These are phyloP conservation scores for Saksenaea vasiformis DNA, from an alignment of 371 early-diverging fungal species.

Conservation along the genomic window DNA sequence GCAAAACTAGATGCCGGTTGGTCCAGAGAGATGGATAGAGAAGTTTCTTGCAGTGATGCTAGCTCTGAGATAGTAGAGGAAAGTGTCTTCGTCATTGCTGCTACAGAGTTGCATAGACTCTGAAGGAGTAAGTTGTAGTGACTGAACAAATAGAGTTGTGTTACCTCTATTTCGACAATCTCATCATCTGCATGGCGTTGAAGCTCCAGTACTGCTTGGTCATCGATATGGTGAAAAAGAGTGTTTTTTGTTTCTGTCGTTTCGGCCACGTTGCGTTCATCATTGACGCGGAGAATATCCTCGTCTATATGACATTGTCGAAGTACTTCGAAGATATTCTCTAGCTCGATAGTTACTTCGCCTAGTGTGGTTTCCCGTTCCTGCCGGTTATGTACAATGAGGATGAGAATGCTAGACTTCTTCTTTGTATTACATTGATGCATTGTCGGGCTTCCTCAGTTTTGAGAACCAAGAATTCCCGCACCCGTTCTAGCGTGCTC, in stretches of 20 bases:
- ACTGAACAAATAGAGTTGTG: not conserved
- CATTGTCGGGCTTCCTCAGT: constrained; percentile 24
- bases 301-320: constrained; percentile 35
- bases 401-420: not conserved
- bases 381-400: constrained; percentile 16
- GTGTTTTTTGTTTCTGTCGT: constrained; percentile 13
- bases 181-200: constrained; percentile 49
- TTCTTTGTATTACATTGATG: constrained; percentile 29
- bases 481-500: constrained; percentile 34
- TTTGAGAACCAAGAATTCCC: constrained; percentile 30
- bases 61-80: constrained; percentile 27
- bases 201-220: constrained; percentile 47
- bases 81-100: constrained; percentile 25
- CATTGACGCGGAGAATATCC: constrained; percentile 37
- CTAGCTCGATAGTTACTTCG: constrained; percentile 39
- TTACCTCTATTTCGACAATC: constrained; percentile 48
- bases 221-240: constrained; percentile 50
- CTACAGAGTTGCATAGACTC: constrained; percentile 24
- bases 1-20: constrained; percentile 28
- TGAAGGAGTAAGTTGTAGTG: constrained; percentile 1
- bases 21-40: constrained; percentile 28
- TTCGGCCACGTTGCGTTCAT: constrained; percentile 7
- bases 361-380: constrained; percentile 37
- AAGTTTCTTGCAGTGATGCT: constrained; percentile 24
- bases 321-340: constrained; percentile 37